A percentile compares a stretch with the other conserved stretches of the same genome.
phyloP scores from a whole-genome alignment of 306 rosid species.

The Vicia sativa region DNA sequence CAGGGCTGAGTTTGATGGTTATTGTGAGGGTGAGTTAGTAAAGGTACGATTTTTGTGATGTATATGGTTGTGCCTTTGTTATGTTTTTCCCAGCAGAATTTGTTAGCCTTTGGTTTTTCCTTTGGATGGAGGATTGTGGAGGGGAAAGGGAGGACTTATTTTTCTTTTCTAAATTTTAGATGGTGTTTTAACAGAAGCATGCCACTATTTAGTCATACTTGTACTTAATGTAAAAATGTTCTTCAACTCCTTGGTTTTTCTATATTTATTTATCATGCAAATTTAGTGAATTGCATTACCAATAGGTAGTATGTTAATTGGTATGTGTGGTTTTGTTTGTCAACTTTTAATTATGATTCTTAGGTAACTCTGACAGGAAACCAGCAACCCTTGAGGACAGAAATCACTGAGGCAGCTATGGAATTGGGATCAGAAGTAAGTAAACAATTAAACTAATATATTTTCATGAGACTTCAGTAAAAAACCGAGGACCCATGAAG shows the following conservation, averaged over 20 bases:
- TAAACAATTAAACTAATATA: conserved; percentile 4
- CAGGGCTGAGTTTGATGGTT: conserved; percentile 96
- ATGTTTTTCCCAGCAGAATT: not conserved
- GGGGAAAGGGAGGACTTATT: no score
- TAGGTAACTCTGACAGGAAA: conserved; percentile 86
- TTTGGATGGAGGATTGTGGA: not conserved
- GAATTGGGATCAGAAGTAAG: conserved; percentile 86
- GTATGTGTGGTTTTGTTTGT: conserved; percentile 25
- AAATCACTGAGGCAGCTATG: conserved; percentile 85
- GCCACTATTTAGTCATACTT: no score
- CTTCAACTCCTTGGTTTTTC: not conserved
- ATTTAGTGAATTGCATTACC: not conserved
- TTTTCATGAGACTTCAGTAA: not conserved
- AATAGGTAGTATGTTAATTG: conserved; percentile 14
- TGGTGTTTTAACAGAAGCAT: conserved; percentile 2
- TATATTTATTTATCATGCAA: not conserved
- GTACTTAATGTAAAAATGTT: not conserved
- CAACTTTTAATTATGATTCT: conserved; percentile 30
- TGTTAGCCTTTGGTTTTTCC: conserved; percentile 15
- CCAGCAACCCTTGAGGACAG: conserved; percentile 81
- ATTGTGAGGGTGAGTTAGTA: conserved; percentile 86
- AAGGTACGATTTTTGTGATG: conserved; percentile 54
- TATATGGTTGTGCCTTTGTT: not conserved
- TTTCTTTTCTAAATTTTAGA: no score
- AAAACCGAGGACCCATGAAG: not conserved